Conservation (phyloP, 2,329 filamentous ascomycete genomes). For the Talaromyces funiculosus region DNA sequence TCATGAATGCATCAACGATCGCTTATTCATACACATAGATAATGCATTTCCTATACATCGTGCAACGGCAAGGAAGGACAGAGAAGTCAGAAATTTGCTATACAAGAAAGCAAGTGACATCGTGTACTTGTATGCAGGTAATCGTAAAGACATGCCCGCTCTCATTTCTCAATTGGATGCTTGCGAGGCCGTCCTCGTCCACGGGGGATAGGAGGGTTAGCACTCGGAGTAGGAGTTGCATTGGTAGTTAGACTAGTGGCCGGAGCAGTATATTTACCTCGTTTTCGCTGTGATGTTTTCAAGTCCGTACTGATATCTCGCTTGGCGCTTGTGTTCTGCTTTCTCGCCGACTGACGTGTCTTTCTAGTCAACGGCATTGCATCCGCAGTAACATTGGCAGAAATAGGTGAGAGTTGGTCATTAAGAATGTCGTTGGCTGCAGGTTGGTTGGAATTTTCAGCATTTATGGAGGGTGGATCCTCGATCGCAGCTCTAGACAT, state of each 20-base stretch:
- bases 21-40: background rate
- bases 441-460: background rate
- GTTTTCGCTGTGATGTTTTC: background rate
- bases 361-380: background rate
- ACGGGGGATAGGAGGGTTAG: background rate
- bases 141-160: background rate
- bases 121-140: background rate
- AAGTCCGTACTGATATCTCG: background rate
- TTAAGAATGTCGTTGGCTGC: too few relatives aligned
- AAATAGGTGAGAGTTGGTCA: background rate
- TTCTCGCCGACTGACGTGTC: background rate
- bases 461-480: background rate
- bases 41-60: background rate
- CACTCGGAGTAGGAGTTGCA: background rate
- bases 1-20: background rate
- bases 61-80: background rate
- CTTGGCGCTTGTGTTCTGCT: background rate
- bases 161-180: background rate
- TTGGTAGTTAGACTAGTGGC: background rate
- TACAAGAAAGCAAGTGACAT: background rate
- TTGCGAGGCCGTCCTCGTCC: constrained; percentile 2
- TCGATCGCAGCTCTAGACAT: background rate
- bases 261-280: background rate
- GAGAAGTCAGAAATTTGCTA: background rate
- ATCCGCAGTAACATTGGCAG: background rate